Evolutionary conservation across 495 filamentous ascomycete genomes (phyloP), one percentile per base, ranked within the genome.

Genomic region (Talaromyces borbonicus): DNA sequence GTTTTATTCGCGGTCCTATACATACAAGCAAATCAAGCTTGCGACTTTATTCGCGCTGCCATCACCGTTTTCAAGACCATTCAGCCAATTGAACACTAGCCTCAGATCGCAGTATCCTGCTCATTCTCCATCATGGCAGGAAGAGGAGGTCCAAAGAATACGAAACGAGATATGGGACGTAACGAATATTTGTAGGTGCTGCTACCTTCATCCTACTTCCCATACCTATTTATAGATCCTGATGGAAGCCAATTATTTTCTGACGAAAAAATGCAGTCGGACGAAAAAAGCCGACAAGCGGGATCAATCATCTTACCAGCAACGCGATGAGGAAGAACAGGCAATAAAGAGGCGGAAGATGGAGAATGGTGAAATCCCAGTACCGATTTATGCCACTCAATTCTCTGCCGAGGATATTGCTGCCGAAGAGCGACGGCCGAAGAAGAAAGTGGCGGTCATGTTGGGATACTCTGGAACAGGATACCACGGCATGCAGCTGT

Each of bases 381-480:
- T 56, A 3, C 69, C 72, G 0, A 59, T 72, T 41, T 74, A 78
- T 47, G 72, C 72, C 22, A 73, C 74, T 1, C 63, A 75, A 29
- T 86, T 84, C 56, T 72, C 79, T 9, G 65, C 76, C 50, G 87
- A 89, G 48, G 89, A 94, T 65, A 88, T 95, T 49, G 83, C 81
- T 4, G 77, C 75, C 27, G 90, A 98, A 61, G 80, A 81, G 55
- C 77, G 90, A 39, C 81, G 79, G 38, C 92, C 92, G 3, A 97
- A 98, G 69, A 80, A 85, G 57, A 98, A 98, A 66, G 92, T 93
- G 20, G 93, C 92, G 15, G 85, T 98, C 12, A 61, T 97, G 69
- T 78, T 98, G 50, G 90, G 93, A 5, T 98, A 98, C 59, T 87
- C 87, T 18, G 92, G 92, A 20, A 93, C 85, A n/a, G 93, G 93